These are phyloP conservation scores for Botryotinia calthae DNA, from an alignment of 2,329 filamentous ascomycete genomes.

Conservation along the genomic window DNA sequence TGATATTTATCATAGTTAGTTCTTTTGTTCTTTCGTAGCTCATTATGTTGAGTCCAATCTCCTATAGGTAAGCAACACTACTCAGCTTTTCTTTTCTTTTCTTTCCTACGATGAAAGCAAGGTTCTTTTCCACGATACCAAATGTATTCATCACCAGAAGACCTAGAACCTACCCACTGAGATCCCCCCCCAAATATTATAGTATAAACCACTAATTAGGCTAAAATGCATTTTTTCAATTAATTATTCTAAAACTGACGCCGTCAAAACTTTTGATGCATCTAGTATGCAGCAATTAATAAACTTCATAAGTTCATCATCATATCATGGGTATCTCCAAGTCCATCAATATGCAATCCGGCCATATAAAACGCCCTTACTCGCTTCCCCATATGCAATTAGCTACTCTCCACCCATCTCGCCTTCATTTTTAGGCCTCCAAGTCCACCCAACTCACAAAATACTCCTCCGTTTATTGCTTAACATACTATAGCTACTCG, in stretches of 20 bases:
- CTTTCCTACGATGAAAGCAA: background rate
- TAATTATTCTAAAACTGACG: background rate
- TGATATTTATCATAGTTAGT: too few relatives aligned
- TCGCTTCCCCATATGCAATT: background rate
- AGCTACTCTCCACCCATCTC: background rate
- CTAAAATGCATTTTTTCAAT: background rate
- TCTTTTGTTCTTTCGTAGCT: background rate
- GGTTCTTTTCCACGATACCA: background rate
- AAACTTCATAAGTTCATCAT: background rate
- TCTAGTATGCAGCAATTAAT: background rate
- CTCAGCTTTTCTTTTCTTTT: background rate
- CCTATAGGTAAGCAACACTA: background rate
- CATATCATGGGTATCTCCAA: background rate
- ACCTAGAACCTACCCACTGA: background rate
- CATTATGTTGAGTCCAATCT: background rate
- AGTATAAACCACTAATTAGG: background rate
- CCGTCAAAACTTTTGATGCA: background rate
- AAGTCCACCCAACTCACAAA: background rate
- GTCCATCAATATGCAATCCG: background rate
- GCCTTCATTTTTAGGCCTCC: too few relatives aligned
- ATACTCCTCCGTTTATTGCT: constrained; percentile 27
- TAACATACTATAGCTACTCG: constrained; percentile 29
- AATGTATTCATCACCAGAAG: background rate
- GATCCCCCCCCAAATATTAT: too few relatives aligned
- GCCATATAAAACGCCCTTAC: background rate